Base-by-base conservation (phyloP, 495 filamentous ascomycete genomes). In the Neurospora sp. region DNA sequence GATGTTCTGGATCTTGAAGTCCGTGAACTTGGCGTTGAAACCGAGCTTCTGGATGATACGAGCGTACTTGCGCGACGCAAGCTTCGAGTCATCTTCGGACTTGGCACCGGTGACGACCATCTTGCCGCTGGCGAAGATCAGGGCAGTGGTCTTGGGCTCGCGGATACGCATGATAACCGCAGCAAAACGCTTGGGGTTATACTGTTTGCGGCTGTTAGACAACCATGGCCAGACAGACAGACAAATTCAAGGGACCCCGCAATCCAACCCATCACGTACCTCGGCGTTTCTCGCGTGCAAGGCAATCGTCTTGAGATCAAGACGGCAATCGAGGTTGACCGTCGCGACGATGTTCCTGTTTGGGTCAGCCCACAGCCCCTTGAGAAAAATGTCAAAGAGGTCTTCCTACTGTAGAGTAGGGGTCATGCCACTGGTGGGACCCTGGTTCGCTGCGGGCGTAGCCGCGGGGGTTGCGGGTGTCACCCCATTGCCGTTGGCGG, bases 1-100 rank as follows among this genome's bases (percentile, higher is more conserved):
- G 70, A 99, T 99, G 85, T 99, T 99, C 86, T 99, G 96, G 83
- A 98, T 98, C 88, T 99, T 98, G 88, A 99, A 99, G 83, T 99
- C 96, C 74, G 94, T 97, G 85, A 99, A 99, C 89, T 97, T 98
- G 74, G 96, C 94, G 76, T 97, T 97, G 89, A 99, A 99, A 71
- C 96, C 96, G 73, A 99, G 93, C 86, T 99, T 99, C 87, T 99
- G 96, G 79, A 99, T 98, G 84, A 99, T 99, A 76, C 96, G 94
- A 31, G 96, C 96, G 83, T 98, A 99, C 85, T 99, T 99, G 83
- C 96, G 90, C 48, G 93, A 96, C 3, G 96, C 96, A 79, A 99
- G 89, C 83, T 97, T 96, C 69, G 94, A 97, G 79, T 98, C 96
- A 80, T 98, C 96, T 79, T 99, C 96, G 1, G 94, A 97, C 85